These are phyloP conservation scores for Williopsis jadinii DNA, from an alignment of 1,139 yeast species.

Conservation along the genomic window DNA sequence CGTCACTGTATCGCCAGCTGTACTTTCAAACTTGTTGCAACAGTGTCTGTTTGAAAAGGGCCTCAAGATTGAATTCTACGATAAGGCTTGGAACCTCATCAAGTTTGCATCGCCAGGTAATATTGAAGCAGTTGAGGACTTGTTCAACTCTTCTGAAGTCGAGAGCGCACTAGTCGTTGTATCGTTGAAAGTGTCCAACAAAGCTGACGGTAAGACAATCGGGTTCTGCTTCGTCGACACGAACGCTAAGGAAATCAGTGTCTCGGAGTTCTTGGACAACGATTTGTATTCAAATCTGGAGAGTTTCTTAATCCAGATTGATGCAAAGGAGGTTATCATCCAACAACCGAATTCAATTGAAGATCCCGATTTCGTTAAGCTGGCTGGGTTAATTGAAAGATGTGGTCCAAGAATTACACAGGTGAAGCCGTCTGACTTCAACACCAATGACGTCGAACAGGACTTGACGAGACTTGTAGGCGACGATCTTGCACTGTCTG, in stretches of 20 bases:
- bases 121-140: constrained; percentile 70
- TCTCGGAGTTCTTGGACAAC: constrained; percentile 79
- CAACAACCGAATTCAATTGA: constrained; percentile 40
- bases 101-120: constrained; percentile 88
- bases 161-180: constrained; percentile 66
- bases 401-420: constrained; percentile 70
- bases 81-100: constrained; percentile 46
- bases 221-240: constrained; percentile 84
- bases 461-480: constrained; percentile 63
- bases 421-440: constrained; percentile 49
- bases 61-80: constrained; percentile 73
- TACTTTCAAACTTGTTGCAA: constrained; percentile 58
- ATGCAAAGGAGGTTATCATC: constrained; percentile 76
- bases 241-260: constrained; percentile 55
- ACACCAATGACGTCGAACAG: constrained; percentile 48
- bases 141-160: constrained; percentile 48
- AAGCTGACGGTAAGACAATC: constrained; percentile 44
- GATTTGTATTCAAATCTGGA: constrained; percentile 84
- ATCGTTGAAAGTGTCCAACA: constrained; percentile 51
- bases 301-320: constrained; percentile 77
- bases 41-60: constrained; percentile 65
- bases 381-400: constrained; percentile 59
- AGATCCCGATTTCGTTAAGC: constrained; percentile 37
- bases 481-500: constrained; percentile 47
- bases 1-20: constrained; percentile 73